These are phyloP conservation scores for Penicillium fimorum DNA, from an alignment of 495 filamentous ascomycete species.

Conservation along the genomic window DNA sequence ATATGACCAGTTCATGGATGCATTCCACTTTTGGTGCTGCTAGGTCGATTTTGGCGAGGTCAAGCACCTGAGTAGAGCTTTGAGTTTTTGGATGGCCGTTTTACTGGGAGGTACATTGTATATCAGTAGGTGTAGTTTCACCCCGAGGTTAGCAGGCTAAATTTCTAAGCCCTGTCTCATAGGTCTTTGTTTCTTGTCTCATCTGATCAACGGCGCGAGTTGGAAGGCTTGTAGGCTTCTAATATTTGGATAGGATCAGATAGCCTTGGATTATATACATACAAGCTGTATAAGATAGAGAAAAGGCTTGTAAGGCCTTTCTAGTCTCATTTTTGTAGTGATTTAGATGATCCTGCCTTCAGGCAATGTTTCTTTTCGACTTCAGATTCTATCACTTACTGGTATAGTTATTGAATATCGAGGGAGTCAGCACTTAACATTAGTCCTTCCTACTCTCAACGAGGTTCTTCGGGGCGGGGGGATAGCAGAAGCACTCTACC, in stretches of 20 bases:
- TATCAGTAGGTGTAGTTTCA: neutral
- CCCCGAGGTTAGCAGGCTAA: neutral
- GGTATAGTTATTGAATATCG: no score
- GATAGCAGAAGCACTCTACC: no score
- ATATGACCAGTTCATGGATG: constrained; percentile 11
- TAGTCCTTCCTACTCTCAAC: no score
- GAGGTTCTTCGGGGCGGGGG: no score
- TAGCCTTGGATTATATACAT: no score
- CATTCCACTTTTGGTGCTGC: neutral
- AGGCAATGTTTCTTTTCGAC: no score
- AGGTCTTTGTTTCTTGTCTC: neutral
- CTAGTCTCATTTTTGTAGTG: no score
- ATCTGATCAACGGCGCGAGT: neutral
- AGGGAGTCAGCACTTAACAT: no score
- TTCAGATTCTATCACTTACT: no score
- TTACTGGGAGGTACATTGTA: neutral
- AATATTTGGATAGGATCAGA: neutral
- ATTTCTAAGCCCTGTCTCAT: neutral
- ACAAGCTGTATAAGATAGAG: no score
- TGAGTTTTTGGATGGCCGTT: neutral
- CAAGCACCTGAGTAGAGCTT: neutral
- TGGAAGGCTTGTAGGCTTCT: neutral
- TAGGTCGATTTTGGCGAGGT: neutral
- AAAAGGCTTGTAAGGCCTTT: no score
- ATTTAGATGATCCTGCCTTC: no score